Base-by-base conservation (phyloP, 495 filamentous ascomycete genomes). In the Parmelia sp. region DNA sequence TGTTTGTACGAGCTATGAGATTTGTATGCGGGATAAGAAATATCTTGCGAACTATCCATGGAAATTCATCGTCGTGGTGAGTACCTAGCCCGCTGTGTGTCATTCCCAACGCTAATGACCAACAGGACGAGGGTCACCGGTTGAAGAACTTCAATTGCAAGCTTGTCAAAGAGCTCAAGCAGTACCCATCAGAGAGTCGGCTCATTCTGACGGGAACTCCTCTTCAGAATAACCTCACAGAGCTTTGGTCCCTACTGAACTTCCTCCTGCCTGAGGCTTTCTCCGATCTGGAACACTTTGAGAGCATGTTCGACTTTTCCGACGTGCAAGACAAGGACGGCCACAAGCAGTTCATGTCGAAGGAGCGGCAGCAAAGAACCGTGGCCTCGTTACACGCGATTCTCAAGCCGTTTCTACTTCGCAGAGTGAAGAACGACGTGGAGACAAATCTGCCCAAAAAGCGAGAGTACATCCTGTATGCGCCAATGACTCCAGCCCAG, bases 61-160 rank as follows among this genome's bases (percentile, higher is more conserved):
- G 94, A 90, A 92, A 60, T 96, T 95, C 72, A 96, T 98, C 69
- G 91, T 97, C 69, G 96, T 98, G 71, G 51, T 88, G 89, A 78
- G 51, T 33, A 33, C 33, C 14, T 9, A 73, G 86, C 79, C 25
- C 39, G 58, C 17, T 2, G 12, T 3, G 19, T 14, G 29, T 49
- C 12, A 27, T 49, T 42, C 23, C 56, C 51, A 10, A 58, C 31
- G 60, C 66, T 71, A 66, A 72, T 58, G 9, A 4, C 42, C 51
- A 58, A 64, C 57, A 87, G 86, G 94, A 98, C 70, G 94, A 98
- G 77, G 94, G 94, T 3, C 94, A 98, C 72, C 90, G 94, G 9
- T 84, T 98, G 79, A 98, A 98, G 78, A 98, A 98, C 65, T 89
- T 96, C 71, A 90, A 98, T 68, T 94, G 92, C 60, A 89, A 90